Conservation (phyloP, 805 yeast species). For the Brettanomyces bruxellensis region DNA sequence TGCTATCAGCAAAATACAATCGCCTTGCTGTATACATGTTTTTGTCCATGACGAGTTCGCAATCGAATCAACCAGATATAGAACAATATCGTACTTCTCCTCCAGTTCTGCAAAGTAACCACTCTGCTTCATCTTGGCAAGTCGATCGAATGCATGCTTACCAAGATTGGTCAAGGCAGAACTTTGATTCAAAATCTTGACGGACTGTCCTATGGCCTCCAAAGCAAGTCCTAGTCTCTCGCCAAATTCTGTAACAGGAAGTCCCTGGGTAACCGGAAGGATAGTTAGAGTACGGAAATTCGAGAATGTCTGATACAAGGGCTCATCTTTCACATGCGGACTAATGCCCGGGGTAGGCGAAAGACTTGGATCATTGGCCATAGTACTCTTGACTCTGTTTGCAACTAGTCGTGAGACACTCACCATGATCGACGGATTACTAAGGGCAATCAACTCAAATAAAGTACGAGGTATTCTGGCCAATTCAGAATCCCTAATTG, state of each 20-base stretch:
- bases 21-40: slow-evolving; percentile 91
- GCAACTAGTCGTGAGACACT: slow-evolving; percentile 87
- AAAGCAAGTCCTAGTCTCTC: slow-evolving; percentile 62
- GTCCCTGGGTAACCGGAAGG: slow-evolving; percentile 66
- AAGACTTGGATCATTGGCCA: slow-evolving; percentile 3
- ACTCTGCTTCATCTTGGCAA: slow-evolving; percentile 75
- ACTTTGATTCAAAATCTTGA: slow-evolving; percentile 76
- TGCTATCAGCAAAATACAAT: slow-evolving; percentile 82
- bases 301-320: slow-evolving; percentile 26
- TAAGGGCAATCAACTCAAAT: slow-evolving; percentile 75
- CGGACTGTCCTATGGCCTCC: slow-evolving; percentile 60
- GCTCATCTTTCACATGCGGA: slow-evolving; percentile 25
- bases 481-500: slow-evolving; percentile 88
- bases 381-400: slow-evolving; percentile 26
- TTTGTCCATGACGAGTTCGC: slow-evolving; percentile 82
- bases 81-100: slow-evolving; percentile 78
- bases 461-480: slow-evolving; percentile 88
- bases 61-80: slow-evolving; percentile 82
- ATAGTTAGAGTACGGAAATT: slow-evolving; percentile 78
- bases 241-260: slow-evolving; percentile 88
- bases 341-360: slow-evolving; percentile 10
- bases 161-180: slow-evolving; percentile 76
- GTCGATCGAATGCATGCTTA: slow-evolving; percentile 83
- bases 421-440: slow-evolving; percentile 84
- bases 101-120: slow-evolving; percentile 89